Percentiles rank a stretch among this genome's conserved stretches.
phyloP scores from a whole-genome alignment of 2,329 filamentous ascomycete genomes.

The Cladosporium sp. region DNA sequence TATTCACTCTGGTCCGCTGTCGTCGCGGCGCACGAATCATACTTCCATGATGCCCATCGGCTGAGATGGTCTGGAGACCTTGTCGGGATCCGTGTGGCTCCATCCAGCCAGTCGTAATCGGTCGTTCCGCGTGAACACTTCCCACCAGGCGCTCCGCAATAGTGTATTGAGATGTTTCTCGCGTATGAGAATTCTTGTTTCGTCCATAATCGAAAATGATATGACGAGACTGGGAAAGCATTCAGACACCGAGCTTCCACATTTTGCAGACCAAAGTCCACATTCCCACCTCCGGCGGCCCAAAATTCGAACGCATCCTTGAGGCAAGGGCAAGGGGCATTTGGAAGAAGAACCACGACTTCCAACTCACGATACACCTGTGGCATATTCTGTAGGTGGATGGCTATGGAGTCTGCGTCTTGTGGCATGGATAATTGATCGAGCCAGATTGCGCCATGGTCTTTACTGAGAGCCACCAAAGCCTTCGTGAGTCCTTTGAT shows the following conservation, averaged over 20 bases:
- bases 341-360: not conserved
- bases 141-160: not conserved
- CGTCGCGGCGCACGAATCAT: too few relatives aligned
- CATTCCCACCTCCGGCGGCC: not conserved
- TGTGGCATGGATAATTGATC: slow-evolving; percentile 3
- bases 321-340: not conserved
- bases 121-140: not conserved
- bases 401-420: not conserved
- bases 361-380: not conserved
- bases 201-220: slow-evolving; percentile 1
- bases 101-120: not conserved
- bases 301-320: not conserved
- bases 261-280: not conserved
- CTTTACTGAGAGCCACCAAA: not conserved
- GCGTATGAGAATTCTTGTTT: slow-evolving; percentile 2
- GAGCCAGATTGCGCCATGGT: not conserved
- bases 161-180: not conserved
- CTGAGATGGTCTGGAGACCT: not conserved
- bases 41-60: not conserved
- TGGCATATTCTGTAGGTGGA: slow-evolving; percentile 1
- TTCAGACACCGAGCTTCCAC: not conserved
- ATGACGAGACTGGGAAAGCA: not conserved
- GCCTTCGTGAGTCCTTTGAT: not conserved
- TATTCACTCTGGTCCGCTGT: not conserved
- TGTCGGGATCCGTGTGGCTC: too few relatives aligned